Evolutionary conservation across 208 protist genomes (phyloP).

Genomic region (Trypanosoma conorhini): DNA sequence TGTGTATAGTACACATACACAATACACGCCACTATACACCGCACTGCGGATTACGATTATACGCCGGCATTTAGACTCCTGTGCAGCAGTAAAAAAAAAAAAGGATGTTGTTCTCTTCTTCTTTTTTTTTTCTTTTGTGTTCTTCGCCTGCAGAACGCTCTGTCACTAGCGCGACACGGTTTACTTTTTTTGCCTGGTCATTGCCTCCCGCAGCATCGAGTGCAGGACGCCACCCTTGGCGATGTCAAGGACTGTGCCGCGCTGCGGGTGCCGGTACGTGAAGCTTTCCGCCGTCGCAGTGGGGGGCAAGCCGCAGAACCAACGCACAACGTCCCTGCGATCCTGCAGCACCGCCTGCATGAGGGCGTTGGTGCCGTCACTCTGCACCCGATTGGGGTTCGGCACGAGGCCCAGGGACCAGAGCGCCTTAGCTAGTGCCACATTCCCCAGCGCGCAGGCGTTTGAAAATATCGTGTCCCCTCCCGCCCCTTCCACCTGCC

Average conservation of each 20-base stretch:
- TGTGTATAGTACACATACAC: no score
- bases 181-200: background rate
- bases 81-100: no score
- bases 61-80: no score
- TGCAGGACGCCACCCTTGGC: background rate
- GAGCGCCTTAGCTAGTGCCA: slow-evolving; percentile 13
- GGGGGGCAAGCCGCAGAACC: slow-evolving; percentile 2
- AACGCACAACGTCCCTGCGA: slow-evolving; percentile 8
- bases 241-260: slow-evolving; percentile 19
- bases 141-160: background rate
- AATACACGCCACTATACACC: no score
- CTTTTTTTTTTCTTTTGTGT: slow-evolving; percentile 14
- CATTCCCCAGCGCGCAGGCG: slow-evolving; percentile 17
- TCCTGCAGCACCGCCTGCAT: slow-evolving; percentile 30
- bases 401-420: slow-evolving; percentile 11
- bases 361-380: slow-evolving; percentile 23
- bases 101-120: background rate
- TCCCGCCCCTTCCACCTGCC: slow-evolving; percentile 2
- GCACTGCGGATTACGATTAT: no score
- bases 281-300: slow-evolving; percentile 10
- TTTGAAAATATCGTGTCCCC: slow-evolving; percentile 26
- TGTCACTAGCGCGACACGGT: background rate
- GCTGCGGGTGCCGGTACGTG: slow-evolving; percentile 7
- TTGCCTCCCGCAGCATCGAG: slow-evolving; percentile 7
- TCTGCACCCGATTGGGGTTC: slow-evolving; percentile 25